Percentiles rank a stretch among this genome's conserved stretches.
Evolutionary conservation across 768 basidiomycete genomes (phyloP).

Genomic region (Kwoniella sp.): DNA sequence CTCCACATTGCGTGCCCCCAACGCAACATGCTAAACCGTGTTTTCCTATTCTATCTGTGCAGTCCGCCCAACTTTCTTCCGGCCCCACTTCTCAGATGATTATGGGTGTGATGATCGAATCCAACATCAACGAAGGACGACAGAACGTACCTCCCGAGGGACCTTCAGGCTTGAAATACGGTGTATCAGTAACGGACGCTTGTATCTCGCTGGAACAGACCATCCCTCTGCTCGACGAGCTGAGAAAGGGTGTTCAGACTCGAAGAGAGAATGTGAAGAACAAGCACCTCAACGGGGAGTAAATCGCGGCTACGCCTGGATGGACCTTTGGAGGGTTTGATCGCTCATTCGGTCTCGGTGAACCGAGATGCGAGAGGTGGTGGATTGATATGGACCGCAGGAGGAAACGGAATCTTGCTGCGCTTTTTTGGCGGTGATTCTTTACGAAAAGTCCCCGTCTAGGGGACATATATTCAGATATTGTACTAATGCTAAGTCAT

Average conservation of each 20-base stretch:
- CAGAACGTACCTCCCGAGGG: conserved; percentile 80
- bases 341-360: no score
- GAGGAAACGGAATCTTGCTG: background rate
- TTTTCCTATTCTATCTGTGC: conserved; percentile 62
- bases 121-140: conserved; percentile 83
- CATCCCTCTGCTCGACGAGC: conserved; percentile 73
- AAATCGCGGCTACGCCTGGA: no score
- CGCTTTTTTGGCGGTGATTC: background rate
- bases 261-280: conserved; percentile 58
- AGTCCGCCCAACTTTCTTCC: conserved; percentile 65
- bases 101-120: conserved; percentile 97
- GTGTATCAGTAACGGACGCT: conserved; percentile 54
- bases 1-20: no score
- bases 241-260: conserved; percentile 83
- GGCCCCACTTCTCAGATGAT: conserved; percentile 61
- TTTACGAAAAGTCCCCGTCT: background rate
- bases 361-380: no score
- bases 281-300: conserved; percentile 34
- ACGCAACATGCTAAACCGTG: background rate
- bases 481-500: background rate
- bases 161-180: conserved; percentile 59
- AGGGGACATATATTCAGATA: background rate
- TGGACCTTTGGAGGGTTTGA: no score
- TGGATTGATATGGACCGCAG: background rate
- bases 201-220: conserved; percentile 58